These are phyloP conservation scores for Cymbopogon flexuosus DNA, from an alignment of 202 grass and related monocot species.

Conservation along the genomic window DNA sequence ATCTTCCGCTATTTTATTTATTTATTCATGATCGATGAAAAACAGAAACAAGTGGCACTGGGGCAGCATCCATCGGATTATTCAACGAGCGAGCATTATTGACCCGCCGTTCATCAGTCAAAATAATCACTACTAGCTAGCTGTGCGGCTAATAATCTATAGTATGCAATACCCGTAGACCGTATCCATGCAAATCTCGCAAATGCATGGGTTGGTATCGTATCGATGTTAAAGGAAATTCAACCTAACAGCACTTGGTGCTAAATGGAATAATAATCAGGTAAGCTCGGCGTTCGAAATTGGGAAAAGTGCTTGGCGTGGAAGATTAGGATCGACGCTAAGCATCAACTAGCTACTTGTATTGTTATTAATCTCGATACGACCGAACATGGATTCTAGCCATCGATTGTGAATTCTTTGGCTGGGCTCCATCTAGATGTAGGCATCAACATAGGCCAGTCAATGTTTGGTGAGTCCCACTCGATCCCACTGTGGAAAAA, in stretches of 20 bases:
- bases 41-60: neutral
- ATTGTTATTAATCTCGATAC: neutral
- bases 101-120: constrained; percentile 1
- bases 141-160: neutral
- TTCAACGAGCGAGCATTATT: neutral
- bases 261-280: neutral
- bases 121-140: constrained; percentile 20
- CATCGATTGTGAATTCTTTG: neutral
- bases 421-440: neutral
- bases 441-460: neutral
- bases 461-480: neutral
- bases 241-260: neutral
- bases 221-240: neutral
- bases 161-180: constrained; percentile 8
- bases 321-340: neutral
- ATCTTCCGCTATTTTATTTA: neutral
- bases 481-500: neutral
- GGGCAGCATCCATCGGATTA: neutral
- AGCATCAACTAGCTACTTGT: neutral
- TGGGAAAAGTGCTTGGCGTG: neutral
- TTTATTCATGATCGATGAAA: neutral
- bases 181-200: constrained; percentile 22
- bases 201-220: neutral
- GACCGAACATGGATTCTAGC: neutral
- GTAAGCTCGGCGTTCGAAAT: neutral